Evolutionary conservation across 75 land plant genomes (phyloP).

Genomic region (Pinus albicaulis): DNA sequence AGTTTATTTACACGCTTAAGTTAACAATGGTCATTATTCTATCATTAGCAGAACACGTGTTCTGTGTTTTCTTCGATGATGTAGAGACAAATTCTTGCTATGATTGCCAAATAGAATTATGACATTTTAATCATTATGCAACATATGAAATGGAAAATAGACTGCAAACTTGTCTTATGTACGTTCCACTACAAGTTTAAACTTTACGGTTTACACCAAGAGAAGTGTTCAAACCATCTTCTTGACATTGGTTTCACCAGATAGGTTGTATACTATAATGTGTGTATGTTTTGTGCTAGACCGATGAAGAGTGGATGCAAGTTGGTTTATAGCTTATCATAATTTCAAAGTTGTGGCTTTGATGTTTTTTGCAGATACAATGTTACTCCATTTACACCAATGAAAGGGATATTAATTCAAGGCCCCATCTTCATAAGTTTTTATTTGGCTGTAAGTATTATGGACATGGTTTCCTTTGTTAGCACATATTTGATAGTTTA

Average conservation of each 20-base stretch:
- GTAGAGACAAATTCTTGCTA: not conserved
- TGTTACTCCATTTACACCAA: conserved; percentile 71
- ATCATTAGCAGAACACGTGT: not conserved
- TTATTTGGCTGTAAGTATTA: conserved; percentile 81
- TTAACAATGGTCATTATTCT: too few species aligned
- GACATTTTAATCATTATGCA: not conserved
- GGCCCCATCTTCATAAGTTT: conserved; percentile 89
- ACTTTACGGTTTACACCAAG: not conserved
- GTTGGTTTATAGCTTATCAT: conserved; percentile 6
- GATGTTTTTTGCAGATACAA: conserved; percentile 51
- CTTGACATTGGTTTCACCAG: not conserved
- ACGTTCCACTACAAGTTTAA: not conserved
- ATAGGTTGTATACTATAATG: not conserved
- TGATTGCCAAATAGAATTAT: not conserved
- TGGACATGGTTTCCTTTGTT: not conserved
- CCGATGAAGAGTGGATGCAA: not conserved
- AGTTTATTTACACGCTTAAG: too few species aligned
- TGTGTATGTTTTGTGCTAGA: not conserved
- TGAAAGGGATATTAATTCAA: conserved; percentile 82
- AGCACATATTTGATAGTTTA: not conserved
- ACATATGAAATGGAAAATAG: not conserved
- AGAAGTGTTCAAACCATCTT: not conserved
- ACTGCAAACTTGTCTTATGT: not conserved
- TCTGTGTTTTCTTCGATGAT: not conserved
- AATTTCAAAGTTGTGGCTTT: conserved; percentile 2